Percentiles rank a stretch among this genome's conserved stretches.
Conservation (phyloP, 2,329 filamentous ascomycete species). For the Septoria linicola region DNA sequence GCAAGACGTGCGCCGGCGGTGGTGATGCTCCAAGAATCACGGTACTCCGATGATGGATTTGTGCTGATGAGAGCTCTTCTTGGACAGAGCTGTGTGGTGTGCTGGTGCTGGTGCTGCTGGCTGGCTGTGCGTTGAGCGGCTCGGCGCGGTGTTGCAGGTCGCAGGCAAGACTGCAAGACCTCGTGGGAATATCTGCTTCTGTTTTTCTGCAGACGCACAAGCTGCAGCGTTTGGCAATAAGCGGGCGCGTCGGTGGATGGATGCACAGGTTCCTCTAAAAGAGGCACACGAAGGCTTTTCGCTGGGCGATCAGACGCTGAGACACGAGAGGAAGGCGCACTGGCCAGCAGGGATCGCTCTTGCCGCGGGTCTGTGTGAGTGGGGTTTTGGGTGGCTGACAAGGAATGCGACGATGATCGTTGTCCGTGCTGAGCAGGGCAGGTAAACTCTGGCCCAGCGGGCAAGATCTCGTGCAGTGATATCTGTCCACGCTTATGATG, state of each 20-base stretch:
- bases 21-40: slow-evolving; percentile 3
- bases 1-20: slow-evolving; percentile 1
- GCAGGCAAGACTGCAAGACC: slow-evolving; percentile 1
- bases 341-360: slow-evolving; percentile 3
- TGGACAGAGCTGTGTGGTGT: not conserved
- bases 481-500: not conserved
- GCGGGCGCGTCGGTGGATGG: slow-evolving; percentile 1
- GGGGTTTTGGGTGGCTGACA: slow-evolving; percentile 6
- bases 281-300: slow-evolving; percentile 12
- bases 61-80: not conserved
- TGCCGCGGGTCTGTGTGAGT: not conserved
- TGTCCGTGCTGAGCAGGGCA: not conserved
- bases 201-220: not conserved
- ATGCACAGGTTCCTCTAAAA: slow-evolving; percentile 1
- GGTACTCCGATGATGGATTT: not conserved
- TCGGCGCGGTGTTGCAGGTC: slow-evolving; percentile 8
- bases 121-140: not conserved
- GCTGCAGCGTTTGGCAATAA: slow-evolving; percentile 2
- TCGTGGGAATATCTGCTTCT: not conserved
- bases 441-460: not conserved
- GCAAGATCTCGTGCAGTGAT: slow-evolving; percentile 1
- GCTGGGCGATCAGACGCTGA: slow-evolving; percentile 6
- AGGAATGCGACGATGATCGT: slow-evolving; percentile 4
- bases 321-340: slow-evolving; percentile 8
- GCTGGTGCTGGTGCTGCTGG: not conserved